Percentiles rank a stretch among this genome's conserved stretches.
Conservation (phyloP, 2,329 filamentous ascomycete genomes). For the Diplodia scrobiculata region DNA sequence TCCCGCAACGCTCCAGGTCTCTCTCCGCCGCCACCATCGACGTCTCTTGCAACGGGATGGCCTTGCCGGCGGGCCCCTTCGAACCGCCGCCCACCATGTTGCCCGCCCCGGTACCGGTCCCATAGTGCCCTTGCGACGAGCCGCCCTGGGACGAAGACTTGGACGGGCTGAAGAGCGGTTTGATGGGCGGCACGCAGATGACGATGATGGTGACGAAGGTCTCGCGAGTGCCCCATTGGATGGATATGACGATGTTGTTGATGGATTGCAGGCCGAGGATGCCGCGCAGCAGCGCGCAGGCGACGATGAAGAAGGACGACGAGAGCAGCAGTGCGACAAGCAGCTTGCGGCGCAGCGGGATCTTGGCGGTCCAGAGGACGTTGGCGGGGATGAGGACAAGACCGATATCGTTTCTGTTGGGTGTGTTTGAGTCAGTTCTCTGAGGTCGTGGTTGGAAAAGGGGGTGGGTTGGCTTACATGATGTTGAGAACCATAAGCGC, state of each 20-base stretch:
- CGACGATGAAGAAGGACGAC: slow-evolving; percentile 51
- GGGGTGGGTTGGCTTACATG: background rate
- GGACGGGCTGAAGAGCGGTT: slow-evolving; percentile 49
- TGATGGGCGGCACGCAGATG: slow-evolving; percentile 49
- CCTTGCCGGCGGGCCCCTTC: background rate
- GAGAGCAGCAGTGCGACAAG: slow-evolving; percentile 48
- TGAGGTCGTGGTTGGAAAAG: background rate
- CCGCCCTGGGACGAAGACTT: slow-evolving; percentile 56
- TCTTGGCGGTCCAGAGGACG: slow-evolving; percentile 47
- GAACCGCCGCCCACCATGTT: background rate
- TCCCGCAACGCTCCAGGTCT: background rate
- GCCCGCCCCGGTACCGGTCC: background rate
- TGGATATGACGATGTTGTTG: slow-evolving; percentile 42
- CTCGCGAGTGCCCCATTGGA: slow-evolving; percentile 51
- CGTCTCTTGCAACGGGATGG: background rate
- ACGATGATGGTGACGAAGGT: slow-evolving; percentile 52
- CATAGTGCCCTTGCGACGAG: background rate
- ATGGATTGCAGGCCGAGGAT: slow-evolving; percentile 45
- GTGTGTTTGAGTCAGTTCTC: background rate
- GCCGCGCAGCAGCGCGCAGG: slow-evolving; percentile 49
- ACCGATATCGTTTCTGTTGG: slow-evolving; percentile 45
- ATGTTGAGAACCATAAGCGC: slow-evolving; percentile 46
- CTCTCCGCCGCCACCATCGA: background rate
- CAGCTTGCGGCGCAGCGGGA: slow-evolving; percentile 45
- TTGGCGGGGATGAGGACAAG: slow-evolving; percentile 49